Evolutionary conservation across 495 filamentous ascomycete species (phyloP).

Genomic region (Extremus antarcticus): DNA sequence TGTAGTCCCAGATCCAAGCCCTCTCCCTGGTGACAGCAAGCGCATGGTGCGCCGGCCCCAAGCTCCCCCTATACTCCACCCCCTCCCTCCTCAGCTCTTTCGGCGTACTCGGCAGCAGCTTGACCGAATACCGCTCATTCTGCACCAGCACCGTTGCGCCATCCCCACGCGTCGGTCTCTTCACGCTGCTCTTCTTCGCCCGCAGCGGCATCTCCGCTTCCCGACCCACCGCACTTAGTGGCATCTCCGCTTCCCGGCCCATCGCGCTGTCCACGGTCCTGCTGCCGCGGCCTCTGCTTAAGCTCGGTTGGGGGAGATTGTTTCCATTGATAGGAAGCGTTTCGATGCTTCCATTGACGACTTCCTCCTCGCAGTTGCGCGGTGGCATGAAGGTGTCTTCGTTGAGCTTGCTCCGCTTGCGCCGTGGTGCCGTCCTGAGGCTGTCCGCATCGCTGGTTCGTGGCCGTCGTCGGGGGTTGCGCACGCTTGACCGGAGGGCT

Average conservation of each 20-base stretch:
- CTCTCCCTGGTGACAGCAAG: conserved; percentile 66
- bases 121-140: conserved; percentile 77
- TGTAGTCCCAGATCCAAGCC: conserved; percentile 85
- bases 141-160: conserved; percentile 46
- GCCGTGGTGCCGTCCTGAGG: conserved; percentile 18
- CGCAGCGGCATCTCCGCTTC: conserved; percentile 26
- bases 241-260: conserved; percentile 4
- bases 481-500: conserved; percentile 9
- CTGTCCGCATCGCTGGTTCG: conserved; percentile 29
- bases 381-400: conserved; percentile 22
- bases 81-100: conserved; percentile 12
- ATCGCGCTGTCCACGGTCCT: no score
- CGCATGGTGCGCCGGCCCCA: conserved; percentile 40
- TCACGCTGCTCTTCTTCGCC: conserved; percentile 22
- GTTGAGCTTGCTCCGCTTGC: conserved; percentile 32
- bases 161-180: conserved; percentile 28
- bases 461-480: conserved; percentile 24
- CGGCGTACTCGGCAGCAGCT: conserved; percentile 56
- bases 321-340: conserved; percentile 24
- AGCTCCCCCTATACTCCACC: conserved; percentile 8
- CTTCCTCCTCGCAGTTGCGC: conserved; percentile 3
- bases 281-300: neutral
- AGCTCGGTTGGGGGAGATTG: neutral
- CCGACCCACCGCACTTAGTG: no score
- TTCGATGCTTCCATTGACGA: conserved; percentile 18